Evolutionary conservation across 2,329 filamentous ascomycete genomes (phyloP).

Genomic region (Ophiostoma populinum): DNA sequence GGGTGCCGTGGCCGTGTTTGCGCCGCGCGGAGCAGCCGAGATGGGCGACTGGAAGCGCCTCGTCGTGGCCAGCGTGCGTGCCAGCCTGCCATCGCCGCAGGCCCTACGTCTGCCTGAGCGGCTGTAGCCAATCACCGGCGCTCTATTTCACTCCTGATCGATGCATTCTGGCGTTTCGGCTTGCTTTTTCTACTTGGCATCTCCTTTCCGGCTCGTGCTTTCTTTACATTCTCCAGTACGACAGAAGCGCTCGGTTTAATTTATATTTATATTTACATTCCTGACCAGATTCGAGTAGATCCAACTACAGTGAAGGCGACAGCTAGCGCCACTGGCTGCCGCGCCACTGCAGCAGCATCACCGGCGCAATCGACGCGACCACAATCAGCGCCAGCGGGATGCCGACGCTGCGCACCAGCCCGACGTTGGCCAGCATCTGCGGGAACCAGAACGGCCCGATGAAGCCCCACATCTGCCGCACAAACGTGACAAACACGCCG

Average conservation of each 20-base stretch:
- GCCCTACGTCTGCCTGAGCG: conserved; percentile 8
- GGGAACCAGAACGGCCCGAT: conserved; percentile 22
- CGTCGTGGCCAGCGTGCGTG: conserved; percentile 12
- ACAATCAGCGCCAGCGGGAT: not conserved
- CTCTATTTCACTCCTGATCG: too few species aligned
- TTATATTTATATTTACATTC: not conserved
- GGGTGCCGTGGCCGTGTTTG: conserved; percentile 21
- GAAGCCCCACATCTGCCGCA: conserved; percentile 36
- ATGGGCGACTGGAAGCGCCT: conserved; percentile 18
- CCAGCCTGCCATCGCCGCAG: conserved; percentile 5
- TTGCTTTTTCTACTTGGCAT: not conserved
- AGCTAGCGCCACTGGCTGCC: not conserved
- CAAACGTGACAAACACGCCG: conserved; percentile 40
- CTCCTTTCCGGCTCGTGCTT: not conserved
- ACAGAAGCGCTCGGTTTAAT: not conserved
- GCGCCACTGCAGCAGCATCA: not conserved
- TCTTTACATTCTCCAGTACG: not conserved
- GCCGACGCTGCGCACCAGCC: not conserved
- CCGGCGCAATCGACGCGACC: not conserved
- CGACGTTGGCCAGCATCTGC: conserved; percentile 1
- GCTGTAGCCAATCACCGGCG: too few species aligned
- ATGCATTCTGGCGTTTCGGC: not conserved
- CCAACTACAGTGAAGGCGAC: too few species aligned
- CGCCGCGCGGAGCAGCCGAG: conserved; percentile 21
- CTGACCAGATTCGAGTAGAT: too few species aligned